Evolutionary conservation across 177 flowering plant species (phyloP).

Genomic region (Vitis hybrid): DNA sequence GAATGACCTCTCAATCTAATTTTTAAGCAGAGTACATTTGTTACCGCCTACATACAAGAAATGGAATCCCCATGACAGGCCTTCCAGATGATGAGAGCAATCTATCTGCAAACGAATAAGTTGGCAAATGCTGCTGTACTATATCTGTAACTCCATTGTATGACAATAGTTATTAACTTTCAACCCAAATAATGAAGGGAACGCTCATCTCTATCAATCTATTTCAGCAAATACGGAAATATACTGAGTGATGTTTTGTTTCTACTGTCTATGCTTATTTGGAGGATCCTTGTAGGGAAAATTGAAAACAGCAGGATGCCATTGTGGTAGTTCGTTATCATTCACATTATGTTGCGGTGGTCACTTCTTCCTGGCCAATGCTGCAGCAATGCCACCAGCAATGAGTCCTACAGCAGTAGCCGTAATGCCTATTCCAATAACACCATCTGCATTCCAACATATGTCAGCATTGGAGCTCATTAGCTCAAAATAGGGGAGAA

Average conservation of each 20-base stretch:
- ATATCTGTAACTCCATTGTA: too few species aligned
- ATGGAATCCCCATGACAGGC: too few species aligned
- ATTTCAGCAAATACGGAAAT: neutral
- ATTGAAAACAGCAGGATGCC: neutral
- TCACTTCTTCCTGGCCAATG: conserved; percentile 71
- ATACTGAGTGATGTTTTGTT: neutral
- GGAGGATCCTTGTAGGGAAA: neutral
- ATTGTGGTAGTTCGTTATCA: neutral
- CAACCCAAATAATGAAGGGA: neutral
- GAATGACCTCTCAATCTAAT: too few species aligned
- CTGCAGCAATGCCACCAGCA: conserved; percentile 90
- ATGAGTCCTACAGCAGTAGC: conserved; percentile 86
- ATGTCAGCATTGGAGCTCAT: neutral
- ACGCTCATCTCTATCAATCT: neutral
- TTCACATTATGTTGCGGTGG: neutral
- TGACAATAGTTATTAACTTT: too few species aligned
- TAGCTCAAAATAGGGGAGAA: too few species aligned
- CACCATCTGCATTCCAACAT: conserved; percentile 68
- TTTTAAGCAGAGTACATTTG: too few species aligned
- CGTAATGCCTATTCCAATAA: conserved; percentile 92
- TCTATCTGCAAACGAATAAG: too few species aligned
- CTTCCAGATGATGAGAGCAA: too few species aligned
- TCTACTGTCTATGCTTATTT: neutral
- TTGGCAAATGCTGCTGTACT: too few species aligned
- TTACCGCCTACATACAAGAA: too few species aligned